Conservation (phyloP, 371 early-diverging fungal genomes). For the Mucor sp. region DNA sequence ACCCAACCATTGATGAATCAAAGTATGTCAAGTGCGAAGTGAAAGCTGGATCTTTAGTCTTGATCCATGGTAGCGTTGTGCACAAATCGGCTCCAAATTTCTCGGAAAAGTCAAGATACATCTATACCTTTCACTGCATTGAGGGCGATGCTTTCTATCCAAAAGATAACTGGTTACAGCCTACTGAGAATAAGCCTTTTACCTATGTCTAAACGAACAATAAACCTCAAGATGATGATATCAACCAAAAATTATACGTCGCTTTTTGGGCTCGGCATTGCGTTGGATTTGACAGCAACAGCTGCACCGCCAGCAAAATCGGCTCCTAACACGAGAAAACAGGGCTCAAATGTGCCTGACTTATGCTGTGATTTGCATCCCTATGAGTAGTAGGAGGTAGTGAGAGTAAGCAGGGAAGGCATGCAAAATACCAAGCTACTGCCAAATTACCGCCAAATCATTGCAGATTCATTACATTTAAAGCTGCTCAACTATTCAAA, state of each 20-base stretch:
- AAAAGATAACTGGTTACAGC: slow-evolving; percentile 65
- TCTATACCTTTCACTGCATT: slow-evolving; percentile 94
- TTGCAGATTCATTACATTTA: not conserved
- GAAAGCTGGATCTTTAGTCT: slow-evolving; percentile 66
- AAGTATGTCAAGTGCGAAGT: slow-evolving; percentile 45
- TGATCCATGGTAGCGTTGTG: slow-evolving; percentile 89
- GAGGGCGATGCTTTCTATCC: slow-evolving; percentile 75
- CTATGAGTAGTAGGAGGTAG: too few relatives aligned
- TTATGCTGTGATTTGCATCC: too few relatives aligned
- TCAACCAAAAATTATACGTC: too few relatives aligned
- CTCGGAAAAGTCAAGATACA: slow-evolving; percentile 79
- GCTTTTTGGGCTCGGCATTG: too few relatives aligned
- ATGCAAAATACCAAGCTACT: too few relatives aligned
- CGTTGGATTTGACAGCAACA: too few relatives aligned
- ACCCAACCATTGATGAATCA: slow-evolving; percentile 32
- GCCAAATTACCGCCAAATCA: not conserved
- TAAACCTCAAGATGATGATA: too few relatives aligned
- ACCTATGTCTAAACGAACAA: slow-evolving; percentile 8
- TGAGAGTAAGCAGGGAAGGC: too few relatives aligned
- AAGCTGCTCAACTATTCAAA: too few relatives aligned
- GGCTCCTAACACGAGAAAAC: too few relatives aligned
- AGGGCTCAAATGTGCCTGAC: too few relatives aligned
- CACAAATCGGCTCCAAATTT: slow-evolving; percentile 84
- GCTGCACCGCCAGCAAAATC: too few relatives aligned
- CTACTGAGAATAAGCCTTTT: slow-evolving; percentile 8